Evolutionary conservation across 2,329 filamentous ascomycete genomes (phyloP), one percentile per base, ranked within the genome.

Genomic region (Clarireedia homoeocarpa): DNA sequence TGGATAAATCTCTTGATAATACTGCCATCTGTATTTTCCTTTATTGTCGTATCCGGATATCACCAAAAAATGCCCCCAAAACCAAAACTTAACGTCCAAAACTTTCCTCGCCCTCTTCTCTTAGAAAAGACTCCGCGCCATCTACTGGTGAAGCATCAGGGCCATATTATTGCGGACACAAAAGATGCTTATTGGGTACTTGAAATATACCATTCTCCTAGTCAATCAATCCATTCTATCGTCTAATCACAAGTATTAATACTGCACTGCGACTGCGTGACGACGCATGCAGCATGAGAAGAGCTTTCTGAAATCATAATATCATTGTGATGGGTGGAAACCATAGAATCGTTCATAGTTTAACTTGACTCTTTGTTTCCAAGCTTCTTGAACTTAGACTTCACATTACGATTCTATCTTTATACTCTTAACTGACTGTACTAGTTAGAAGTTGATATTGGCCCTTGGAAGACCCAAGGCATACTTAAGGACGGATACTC

Each of bases 121-220:
- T 72, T 83, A 56, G 79, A 84, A 64, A 74, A 72, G 63, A 80
- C 75, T 5, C 66, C 73, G 2, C 72, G 78, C 50, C 80, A 82
- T 64, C 69, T 85, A 48, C 74, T 76, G 60, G 75, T 85, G 59
- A 79, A 75, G 65, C 83, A 78, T 74, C 72, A 77, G 26, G 77
- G 75, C 20, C 70, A 77, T 47, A 70, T 75, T 49, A 77, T 85
- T 59, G 82, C 80, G 10, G 79, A 84, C 45, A 83, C 82, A 6
- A 77, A 71, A 54, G 74, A 80, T 47, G 80, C 76, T 2, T 84
- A 77, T 66, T 84, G 82, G 81, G 80, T 82, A 4, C 71, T 85
- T 36, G 81, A 85, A 67, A 83, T 81, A 17, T 79, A 80, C 61
- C 81, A 84, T 62, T 79, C 82, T 36, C 82, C 82, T 5, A 83